Percentiles rank a stretch among this genome's conserved stretches.
Conservation (phyloP, 345 rosid genomes). For the Eucalyptus polyanthemos region DNA sequence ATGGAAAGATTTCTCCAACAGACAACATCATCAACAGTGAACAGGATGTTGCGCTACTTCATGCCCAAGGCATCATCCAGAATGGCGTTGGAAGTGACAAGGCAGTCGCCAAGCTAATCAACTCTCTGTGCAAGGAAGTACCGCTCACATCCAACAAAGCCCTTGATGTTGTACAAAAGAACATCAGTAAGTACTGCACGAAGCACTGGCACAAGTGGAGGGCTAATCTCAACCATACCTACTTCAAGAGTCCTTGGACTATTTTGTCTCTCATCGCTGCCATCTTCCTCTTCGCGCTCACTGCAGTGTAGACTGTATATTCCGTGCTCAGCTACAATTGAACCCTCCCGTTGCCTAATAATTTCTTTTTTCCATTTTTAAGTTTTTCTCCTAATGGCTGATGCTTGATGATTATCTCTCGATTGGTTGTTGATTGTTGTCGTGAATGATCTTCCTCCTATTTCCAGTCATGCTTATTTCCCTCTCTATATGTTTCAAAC, state of each 20-base stretch:
- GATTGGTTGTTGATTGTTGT: not conserved
- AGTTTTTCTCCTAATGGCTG: not conserved
- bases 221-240: conserved; percentile 28
- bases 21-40: conserved; percentile 19
- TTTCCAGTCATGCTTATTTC: not conserved
- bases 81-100: conserved; percentile 29
- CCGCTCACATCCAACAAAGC: conserved; percentile 7
- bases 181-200: conserved; percentile 9
- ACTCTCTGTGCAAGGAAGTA: conserved; percentile 19
- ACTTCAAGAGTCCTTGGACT: conserved; percentile 41
- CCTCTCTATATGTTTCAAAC: not conserved
- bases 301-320: conserved; percentile 5
- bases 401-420: not conserved
- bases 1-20: too few species aligned
- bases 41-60: conserved; percentile 25
- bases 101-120: conserved; percentile 30
- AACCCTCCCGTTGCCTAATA: not conserved
- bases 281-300: conserved; percentile 23
- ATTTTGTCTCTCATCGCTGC: conserved; percentile 21
- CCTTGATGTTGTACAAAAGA: conserved; percentile 3
- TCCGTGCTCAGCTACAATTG: not conserved
- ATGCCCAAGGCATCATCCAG: conserved; percentile 24
- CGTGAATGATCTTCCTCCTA: not conserved
- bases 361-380: not conserved
- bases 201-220: conserved; percentile 31